Percentiles rank a stretch among this genome's conserved stretches.
These are phyloP conservation scores for Erysimum cheiri DNA, from an alignment of 441 rosid species.

Conservation along the genomic window DNA sequence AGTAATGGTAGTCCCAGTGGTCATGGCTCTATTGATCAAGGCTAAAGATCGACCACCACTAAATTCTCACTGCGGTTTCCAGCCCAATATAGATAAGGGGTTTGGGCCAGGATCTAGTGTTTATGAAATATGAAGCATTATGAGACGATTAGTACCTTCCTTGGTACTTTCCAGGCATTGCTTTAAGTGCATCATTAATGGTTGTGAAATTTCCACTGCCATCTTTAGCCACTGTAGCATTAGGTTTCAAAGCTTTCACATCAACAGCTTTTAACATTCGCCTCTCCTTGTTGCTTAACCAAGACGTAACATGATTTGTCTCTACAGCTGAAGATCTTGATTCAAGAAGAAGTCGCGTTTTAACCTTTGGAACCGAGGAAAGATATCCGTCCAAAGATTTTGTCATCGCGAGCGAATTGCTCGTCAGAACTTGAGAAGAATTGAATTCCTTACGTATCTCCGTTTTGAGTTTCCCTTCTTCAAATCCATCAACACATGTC, in stretches of 20 bases:
- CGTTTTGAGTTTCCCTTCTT: conserved; percentile 63
- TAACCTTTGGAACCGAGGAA: conserved; percentile 25
- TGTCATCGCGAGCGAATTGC: conserved; percentile 75
- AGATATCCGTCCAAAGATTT: conserved; percentile 45
- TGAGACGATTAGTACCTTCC: conserved; percentile 54
- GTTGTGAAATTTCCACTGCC: conserved; percentile 76
- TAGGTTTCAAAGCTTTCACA: conserved; percentile 50
- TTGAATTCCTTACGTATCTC: conserved; percentile 54
- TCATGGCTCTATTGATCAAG: neutral
- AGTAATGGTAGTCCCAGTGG: neutral
- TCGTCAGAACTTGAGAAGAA: conserved; percentile 53
- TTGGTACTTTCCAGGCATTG: conserved; percentile 55
- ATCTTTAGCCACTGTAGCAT: conserved; percentile 70
- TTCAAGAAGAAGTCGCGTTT: conserved; percentile 55
- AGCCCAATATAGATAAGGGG: neutral
- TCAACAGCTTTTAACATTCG: conserved; percentile 54
- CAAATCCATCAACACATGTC: conserved; percentile 75
- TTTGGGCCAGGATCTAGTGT: neutral
- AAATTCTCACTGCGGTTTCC: neutral
- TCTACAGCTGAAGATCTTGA: conserved; percentile 14
- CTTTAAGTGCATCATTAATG: conserved; percentile 62
- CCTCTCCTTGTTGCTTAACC: conserved; percentile 63
- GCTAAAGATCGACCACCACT: neutral
- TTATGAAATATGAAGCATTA: neutral
- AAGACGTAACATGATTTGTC: conserved; percentile 46